These are phyloP conservation scores for Fusarium palustre DNA, from an alignment of 2,329 filamentous ascomycete genomes.

Conservation along the genomic window DNA sequence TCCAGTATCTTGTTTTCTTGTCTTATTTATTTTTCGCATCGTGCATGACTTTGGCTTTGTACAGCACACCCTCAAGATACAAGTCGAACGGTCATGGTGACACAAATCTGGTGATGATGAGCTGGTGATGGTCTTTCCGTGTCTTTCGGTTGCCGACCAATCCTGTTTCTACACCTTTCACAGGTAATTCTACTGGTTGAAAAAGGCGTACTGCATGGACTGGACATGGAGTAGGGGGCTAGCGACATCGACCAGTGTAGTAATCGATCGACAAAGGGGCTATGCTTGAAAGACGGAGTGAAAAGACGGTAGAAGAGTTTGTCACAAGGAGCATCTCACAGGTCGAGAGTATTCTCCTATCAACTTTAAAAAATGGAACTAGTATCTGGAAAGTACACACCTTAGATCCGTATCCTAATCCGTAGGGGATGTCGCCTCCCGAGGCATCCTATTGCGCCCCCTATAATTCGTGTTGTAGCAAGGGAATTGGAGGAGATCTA, in stretches of 20 bases:
- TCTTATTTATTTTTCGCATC: background rate
- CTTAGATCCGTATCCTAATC: background rate
- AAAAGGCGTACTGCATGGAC: background rate
- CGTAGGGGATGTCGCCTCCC: background rate
- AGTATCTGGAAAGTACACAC: too few species aligned
- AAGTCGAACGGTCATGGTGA: background rate
- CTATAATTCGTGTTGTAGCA: background rate
- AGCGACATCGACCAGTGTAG: background rate
- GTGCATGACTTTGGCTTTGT: background rate
- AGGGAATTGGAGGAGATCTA: slow-evolving; percentile 8
- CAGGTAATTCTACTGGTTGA: background rate
- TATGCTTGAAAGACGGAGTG: background rate
- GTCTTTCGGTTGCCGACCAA: background rate
- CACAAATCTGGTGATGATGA: slow-evolving; percentile 10
- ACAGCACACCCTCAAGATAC: background rate
- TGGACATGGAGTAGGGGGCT: background rate
- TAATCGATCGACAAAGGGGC: slow-evolving; percentile 17
- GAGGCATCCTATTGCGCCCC: slow-evolving; percentile 21
- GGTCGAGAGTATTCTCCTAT: background rate
- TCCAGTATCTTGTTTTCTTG: background rate
- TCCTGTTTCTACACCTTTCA: slow-evolving; percentile 7
- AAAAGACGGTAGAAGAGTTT: background rate
- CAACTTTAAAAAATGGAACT: slow-evolving; percentile 20
- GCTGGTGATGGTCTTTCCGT: background rate
- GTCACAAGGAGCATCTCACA: slow-evolving; percentile 1